These are phyloP conservation scores for Ogataea zsoltii DNA, from an alignment of 805 yeast species.

Conservation along the genomic window DNA sequence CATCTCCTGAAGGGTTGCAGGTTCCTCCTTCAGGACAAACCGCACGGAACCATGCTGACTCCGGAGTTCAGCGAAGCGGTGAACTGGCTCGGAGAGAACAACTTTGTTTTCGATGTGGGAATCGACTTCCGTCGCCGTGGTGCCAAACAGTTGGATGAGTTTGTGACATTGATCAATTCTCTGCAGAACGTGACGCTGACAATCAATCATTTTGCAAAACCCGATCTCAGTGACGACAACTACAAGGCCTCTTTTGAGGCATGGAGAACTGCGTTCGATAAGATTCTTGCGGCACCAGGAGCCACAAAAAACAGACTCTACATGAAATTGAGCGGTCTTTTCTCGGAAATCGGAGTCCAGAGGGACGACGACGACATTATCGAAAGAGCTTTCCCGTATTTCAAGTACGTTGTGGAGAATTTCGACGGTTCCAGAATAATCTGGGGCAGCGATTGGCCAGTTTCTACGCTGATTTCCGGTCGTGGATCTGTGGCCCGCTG, in stretches of 20 bases:
- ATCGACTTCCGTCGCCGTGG: conserved; percentile 41
- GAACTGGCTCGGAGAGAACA: conserved; percentile 33
- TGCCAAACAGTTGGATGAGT: conserved; percentile 42
- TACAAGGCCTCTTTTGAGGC: conserved; percentile 10
- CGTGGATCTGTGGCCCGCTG: conserved; percentile 3
- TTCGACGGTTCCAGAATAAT: conserved; percentile 40
- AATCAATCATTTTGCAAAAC: conserved; percentile 46
- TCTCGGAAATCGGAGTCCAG: conserved; percentile 11
- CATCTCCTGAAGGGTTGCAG: conserved; percentile 41
- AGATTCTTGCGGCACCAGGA: conserved; percentile 12
- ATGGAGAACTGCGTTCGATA: conserved; percentile 28
- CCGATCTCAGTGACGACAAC: conserved; percentile 28
- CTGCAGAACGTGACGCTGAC: conserved; percentile 35
- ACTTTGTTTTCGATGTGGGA: conserved; percentile 43
- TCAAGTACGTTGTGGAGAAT: conserved; percentile 37
- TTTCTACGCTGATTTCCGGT: conserved; percentile 7
- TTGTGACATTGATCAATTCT: conserved; percentile 28
- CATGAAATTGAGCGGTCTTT: conserved; percentile 16
- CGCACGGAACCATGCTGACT: conserved; percentile 35
- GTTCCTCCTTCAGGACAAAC: conserved; percentile 45
- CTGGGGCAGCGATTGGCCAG: conserved; percentile 16
- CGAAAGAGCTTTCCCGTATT: conserved; percentile 35
- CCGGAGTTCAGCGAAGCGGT: conserved; percentile 34
- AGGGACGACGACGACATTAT: conserved; percentile 11
- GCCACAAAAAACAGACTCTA: conserved; percentile 7